Conservation (phyloP, 2,329 filamentous ascomycete species). For the Cryphonectria carpinicola region DNA sequence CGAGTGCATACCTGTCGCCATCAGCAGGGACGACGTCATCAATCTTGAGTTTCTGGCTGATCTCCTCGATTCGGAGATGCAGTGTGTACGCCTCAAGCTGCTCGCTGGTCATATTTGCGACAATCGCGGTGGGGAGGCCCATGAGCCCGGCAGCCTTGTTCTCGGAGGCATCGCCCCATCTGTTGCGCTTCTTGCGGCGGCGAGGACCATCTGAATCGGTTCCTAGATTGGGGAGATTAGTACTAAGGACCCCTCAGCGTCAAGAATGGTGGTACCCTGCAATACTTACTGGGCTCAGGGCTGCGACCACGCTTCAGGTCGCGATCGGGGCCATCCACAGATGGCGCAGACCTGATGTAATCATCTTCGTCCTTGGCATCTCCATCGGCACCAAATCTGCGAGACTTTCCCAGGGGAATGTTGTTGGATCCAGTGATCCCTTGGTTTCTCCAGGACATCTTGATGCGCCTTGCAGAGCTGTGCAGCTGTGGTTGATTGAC, state of each 20-base stretch:
- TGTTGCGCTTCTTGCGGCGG: slow-evolving; percentile 96
- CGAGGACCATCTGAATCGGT: slow-evolving; percentile 74
- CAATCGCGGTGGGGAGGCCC: slow-evolving; percentile 94
- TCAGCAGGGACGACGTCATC: slow-evolving; percentile 98
- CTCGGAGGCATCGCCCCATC: slow-evolving; percentile 96
- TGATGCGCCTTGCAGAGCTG: slow-evolving; percentile 8
- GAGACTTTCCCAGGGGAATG: slow-evolving; percentile 81
- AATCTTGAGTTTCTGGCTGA: slow-evolving; percentile 98
- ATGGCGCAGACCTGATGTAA: slow-evolving; percentile 22
- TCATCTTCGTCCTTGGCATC: slow-evolving; percentile 30
- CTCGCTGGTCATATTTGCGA: slow-evolving; percentile 97
- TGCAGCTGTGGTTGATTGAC: slow-evolving; percentile 33
- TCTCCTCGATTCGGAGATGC: slow-evolving; percentile 97
- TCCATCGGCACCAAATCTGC: slow-evolving; percentile 71
- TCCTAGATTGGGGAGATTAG: slow-evolving; percentile 42
- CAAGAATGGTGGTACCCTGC: neutral
- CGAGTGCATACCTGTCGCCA: slow-evolving; percentile 80
- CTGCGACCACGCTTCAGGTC: slow-evolving; percentile 88
- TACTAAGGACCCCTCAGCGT: neutral
- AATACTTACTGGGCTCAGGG: slow-evolving; percentile 74
- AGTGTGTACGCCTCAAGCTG: slow-evolving; percentile 97
- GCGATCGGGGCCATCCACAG: slow-evolving; percentile 42
- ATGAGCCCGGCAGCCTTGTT: slow-evolving; percentile 99
- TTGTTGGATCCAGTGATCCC: slow-evolving; percentile 99
- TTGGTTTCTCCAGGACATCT: slow-evolving; percentile 70